A percentile compares a stretch with the other conserved stretches of the same genome.
Evolutionary conservation across 257 asterid genomes (phyloP).

Genomic region (Fraxinus quadrangulata): DNA sequence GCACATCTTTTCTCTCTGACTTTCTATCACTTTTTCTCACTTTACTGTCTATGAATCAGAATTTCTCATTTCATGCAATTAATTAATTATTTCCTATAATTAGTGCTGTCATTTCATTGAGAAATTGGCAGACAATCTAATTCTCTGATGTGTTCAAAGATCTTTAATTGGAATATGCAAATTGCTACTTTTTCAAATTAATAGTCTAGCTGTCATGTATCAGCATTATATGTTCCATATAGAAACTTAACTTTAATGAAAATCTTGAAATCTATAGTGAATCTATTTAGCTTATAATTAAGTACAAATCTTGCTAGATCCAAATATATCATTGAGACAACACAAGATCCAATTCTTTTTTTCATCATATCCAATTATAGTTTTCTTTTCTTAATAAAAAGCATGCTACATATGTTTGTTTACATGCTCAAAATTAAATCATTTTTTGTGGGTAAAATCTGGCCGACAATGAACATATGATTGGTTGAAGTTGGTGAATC

Average conservation of each 20-base stretch:
- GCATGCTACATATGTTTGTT: background rate
- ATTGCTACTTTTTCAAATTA: conserved; percentile 22
- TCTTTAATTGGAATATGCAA: conserved; percentile 22
- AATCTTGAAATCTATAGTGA: conserved; percentile 21
- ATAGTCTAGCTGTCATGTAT: conserved; percentile 16
- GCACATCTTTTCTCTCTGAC: background rate
- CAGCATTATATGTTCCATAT: conserved; percentile 3
- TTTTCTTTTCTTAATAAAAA: conserved; percentile 3
- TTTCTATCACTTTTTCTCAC: conserved; percentile 9
- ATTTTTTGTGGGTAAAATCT: background rate
- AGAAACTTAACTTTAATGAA: background rate
- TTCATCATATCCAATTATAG: conserved; percentile 17
- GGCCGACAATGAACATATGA: conserved; percentile 37
- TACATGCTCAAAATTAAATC: background rate
- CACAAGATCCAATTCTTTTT: conserved; percentile 3
- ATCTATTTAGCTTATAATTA: background rate
- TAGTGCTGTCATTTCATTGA: conserved; percentile 64
- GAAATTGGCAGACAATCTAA: conserved; percentile 51
- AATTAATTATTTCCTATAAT: conserved; percentile 3
- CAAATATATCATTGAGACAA: conserved; percentile 19
- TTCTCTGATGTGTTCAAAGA: conserved; percentile 26
- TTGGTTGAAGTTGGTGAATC: conserved; percentile 15
- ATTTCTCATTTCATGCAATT: background rate
- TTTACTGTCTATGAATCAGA: conserved; percentile 18
- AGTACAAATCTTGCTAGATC: conserved; percentile 2